A percentile compares a stretch with the other conserved stretches of the same genome.
phyloP scores from a whole-genome alignment of 805 yeast genomes.

The Yarrowia divulgata region DNA sequence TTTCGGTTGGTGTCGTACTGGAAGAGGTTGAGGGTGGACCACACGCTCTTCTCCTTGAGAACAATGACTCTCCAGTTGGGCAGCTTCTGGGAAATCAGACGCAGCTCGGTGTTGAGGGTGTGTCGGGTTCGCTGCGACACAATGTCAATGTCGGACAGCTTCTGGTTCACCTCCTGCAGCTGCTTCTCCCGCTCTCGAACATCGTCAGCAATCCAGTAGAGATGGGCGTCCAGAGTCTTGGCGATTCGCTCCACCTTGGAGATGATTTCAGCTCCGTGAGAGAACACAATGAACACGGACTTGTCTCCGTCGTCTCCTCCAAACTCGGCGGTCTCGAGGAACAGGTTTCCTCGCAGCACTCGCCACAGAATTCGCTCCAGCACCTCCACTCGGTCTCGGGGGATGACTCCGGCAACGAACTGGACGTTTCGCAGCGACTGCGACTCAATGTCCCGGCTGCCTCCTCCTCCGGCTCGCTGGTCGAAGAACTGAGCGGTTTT shows the following conservation, averaged over 20 bases:
- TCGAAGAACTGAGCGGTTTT: constrained; percentile 58
- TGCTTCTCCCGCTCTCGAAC: constrained; percentile 52
- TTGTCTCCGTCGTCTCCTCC: constrained; percentile 77
- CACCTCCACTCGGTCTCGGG: constrained; percentile 69
- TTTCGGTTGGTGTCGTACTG: constrained; percentile 84
- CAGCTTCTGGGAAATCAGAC: constrained; percentile 76
- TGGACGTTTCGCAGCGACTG: constrained; percentile 50
- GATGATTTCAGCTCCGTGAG: constrained; percentile 83
- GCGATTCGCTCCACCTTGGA: constrained; percentile 80
- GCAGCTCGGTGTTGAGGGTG: constrained; percentile 77
- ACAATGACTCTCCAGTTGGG: constrained; percentile 74
- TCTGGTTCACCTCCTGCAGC: constrained; percentile 54
- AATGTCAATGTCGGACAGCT: constrained; percentile 63
- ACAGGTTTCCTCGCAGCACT: constrained; percentile 89
- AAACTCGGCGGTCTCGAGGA: constrained; percentile 75
- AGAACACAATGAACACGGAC: constrained; percentile 84
- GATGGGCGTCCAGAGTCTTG: constrained; percentile 86
- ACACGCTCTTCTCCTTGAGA: constrained; percentile 83
- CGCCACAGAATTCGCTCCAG: constrained; percentile 91
- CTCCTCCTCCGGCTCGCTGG: constrained; percentile 46
- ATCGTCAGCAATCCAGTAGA: constrained; percentile 67
- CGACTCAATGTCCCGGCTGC: constrained; percentile 30
- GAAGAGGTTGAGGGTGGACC: constrained; percentile 76
- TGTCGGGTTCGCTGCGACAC: constrained; percentile 70
- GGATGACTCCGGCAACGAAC: constrained; percentile 82